Evolutionary conservation across 768 basidiomycete genomes (phyloP).

Genomic region (Tricholoma sp.): DNA sequence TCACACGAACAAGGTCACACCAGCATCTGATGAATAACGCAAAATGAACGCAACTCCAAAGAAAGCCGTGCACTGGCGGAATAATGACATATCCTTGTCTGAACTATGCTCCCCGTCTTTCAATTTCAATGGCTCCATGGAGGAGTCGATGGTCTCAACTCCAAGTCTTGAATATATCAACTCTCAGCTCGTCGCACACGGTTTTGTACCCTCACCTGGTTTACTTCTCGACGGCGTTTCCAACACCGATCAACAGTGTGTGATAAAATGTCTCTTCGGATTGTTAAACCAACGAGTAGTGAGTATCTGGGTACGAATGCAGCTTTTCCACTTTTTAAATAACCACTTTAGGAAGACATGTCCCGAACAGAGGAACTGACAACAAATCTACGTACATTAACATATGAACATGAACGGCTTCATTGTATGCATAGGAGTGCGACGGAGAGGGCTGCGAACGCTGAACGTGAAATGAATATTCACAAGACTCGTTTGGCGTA

Average conservation of each 20-base stretch:
- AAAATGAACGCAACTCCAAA: slow-evolving; percentile 37
- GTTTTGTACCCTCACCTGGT: slow-evolving; percentile 60
- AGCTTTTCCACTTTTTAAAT: slow-evolving; percentile 1
- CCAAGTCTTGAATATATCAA: slow-evolving; percentile 78
- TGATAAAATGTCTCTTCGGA: slow-evolving; percentile 70
- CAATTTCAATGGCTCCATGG: slow-evolving; percentile 40
- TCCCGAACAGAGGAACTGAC: slow-evolving; percentile 69
- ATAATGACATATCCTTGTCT: slow-evolving; percentile 39
- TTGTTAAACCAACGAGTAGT: slow-evolving; percentile 78
- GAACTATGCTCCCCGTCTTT: slow-evolving; percentile 39
- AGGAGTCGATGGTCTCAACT: slow-evolving; percentile 43
- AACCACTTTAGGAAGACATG: slow-evolving; percentile 57
- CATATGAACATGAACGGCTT: slow-evolving; percentile 79
- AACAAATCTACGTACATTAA: slow-evolving; percentile 68
- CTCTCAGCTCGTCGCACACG: slow-evolving; percentile 77
- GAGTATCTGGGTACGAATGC: slow-evolving; percentile 25
- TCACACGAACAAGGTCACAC: no score
- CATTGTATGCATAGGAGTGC: slow-evolving; percentile 55
- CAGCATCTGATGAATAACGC: no score
- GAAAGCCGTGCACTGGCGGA: slow-evolving; percentile 50
- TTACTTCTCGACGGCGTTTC: slow-evolving; percentile 63
- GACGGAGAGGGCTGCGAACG: slow-evolving; percentile 57
- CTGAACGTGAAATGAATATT: slow-evolving; percentile 73
- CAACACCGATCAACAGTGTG: slow-evolving; percentile 45
- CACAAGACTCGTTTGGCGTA: slow-evolving; percentile 71